Base-by-base conservation (phyloP, 2,329 filamentous ascomycete genomes). In the Knufia fluminis region DNA sequence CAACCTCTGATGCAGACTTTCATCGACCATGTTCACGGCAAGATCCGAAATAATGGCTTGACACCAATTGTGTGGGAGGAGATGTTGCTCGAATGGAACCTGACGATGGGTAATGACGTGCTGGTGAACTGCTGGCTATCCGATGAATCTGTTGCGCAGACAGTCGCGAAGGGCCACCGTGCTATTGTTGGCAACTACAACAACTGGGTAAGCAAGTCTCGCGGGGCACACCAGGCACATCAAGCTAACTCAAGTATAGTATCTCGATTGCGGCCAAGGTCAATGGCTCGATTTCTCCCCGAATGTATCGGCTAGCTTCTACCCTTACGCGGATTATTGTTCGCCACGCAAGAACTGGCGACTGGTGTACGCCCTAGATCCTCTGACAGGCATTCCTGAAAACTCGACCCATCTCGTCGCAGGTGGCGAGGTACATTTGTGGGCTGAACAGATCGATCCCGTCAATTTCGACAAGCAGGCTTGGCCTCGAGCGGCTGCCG, bases 31-130 rank as follows among this genome's bases (percentile, higher is more conserved):
- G 81, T 82, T 59, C 85, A 90, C 64, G 72, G 67, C 24, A 78
- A 81, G 40, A 72, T 92, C 35, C 71, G 79, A 40, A 68, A 74
- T 38, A 72, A 76, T 4, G 83, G 83, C 3, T 68, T 94, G 46
- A 77, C 75, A 3, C 86, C 88, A 0, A 71, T 94, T 19, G 85
- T 90, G 1, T 94, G 89, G 89, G 87, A 95, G 65, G 89, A 94
- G 66, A 88, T 92, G 74, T 71, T 87, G 1, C 71, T 85, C 8
- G 73, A 81, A 20, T 94, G 86, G 83, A 85, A 90, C 62, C 69
- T 92, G 40, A 85, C 77, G 0, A 46, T 46, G 44, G 44, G 44
- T 26, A 3, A 38, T 22, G 44, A 46, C 19, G 44, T 46, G 32
- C 31, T 46, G 10, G 44, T 46, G 17, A 46, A 46, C 16, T 46